phyloP scores from a whole-genome alignment of 164 flowering plant genomes.

The Magnolia sinica region DNA sequence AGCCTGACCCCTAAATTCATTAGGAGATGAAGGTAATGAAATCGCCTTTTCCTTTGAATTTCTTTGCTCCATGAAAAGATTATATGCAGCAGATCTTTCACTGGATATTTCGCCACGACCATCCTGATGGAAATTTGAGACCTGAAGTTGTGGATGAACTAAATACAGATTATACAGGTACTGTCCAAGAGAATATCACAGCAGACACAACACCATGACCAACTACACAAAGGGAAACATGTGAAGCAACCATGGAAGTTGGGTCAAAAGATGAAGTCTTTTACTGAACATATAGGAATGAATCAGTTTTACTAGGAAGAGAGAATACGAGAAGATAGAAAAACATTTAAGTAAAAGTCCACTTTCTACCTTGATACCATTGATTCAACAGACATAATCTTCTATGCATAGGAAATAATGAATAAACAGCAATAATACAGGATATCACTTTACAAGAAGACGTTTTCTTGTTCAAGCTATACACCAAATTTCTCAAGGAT shows the following conservation, averaged over 20 bases:
- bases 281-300: not conserved
- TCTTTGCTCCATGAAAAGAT: conserved; percentile 37
- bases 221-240: not conserved
- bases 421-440: too few species aligned
- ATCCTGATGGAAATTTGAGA: conserved; percentile 37
- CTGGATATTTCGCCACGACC: conserved; percentile 42
- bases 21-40: conserved; percentile 95
- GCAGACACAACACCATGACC: not conserved
- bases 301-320: too few species aligned
- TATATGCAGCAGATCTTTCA: conserved; percentile 40
- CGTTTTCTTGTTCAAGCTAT: too few species aligned
- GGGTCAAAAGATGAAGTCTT: not conserved
- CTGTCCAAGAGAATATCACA: not conserved
- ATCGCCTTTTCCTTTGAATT: conserved; percentile 67
- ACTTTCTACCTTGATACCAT: not conserved
- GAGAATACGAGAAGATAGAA: not conserved
- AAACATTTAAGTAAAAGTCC: not conserved
- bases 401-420: not conserved
- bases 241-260: not conserved
- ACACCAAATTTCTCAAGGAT: too few species aligned
- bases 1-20: conserved; percentile 47
- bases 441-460: too few species aligned
- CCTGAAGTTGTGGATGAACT: conserved; percentile 34
- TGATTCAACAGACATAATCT: not conserved
- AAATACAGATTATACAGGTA: not conserved